Conservation (phyloP, 768 basidiomycete genomes). For the Gloeophyllum trabeum region DNA sequence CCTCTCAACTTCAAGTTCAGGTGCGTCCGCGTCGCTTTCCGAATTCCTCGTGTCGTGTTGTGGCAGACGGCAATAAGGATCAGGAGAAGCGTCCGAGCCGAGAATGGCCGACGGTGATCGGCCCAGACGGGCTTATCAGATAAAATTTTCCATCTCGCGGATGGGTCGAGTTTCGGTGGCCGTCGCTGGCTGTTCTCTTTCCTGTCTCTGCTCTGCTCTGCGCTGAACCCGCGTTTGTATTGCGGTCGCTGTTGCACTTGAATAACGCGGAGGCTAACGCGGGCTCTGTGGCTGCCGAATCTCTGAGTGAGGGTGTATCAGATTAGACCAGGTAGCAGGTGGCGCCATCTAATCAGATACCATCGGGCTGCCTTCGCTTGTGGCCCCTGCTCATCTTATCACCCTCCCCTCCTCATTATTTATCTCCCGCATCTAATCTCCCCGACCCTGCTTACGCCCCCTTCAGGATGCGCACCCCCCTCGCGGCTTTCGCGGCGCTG, state of each 20-base stretch:
- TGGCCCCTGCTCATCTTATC: constrained; percentile 4
- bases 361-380: constrained; percentile 3
- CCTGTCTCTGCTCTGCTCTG: neutral
- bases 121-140: no score
- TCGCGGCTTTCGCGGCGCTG: constrained; percentile 10
- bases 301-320: neutral
- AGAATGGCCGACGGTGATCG: no score
- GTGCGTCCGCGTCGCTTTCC: no score
- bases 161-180: neutral
- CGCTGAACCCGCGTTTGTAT: neutral
- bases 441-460: neutral
- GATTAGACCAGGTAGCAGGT: neutral
- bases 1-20: no score
- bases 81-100: no score
- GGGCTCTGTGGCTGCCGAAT: neutral
- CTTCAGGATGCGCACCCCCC: neutral
- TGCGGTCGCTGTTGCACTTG: neutral
- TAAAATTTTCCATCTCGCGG: no score
- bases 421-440: constrained; percentile 2
- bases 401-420: constrained; percentile 1
- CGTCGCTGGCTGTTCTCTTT: neutral
- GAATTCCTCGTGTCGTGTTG: no score
- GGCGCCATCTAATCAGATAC: neutral
- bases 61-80: no score
- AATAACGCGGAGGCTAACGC: no score